Base-by-base conservation (phyloP, 192 early-diverging fungal genomes). In the Pilaira anomala region DNA sequence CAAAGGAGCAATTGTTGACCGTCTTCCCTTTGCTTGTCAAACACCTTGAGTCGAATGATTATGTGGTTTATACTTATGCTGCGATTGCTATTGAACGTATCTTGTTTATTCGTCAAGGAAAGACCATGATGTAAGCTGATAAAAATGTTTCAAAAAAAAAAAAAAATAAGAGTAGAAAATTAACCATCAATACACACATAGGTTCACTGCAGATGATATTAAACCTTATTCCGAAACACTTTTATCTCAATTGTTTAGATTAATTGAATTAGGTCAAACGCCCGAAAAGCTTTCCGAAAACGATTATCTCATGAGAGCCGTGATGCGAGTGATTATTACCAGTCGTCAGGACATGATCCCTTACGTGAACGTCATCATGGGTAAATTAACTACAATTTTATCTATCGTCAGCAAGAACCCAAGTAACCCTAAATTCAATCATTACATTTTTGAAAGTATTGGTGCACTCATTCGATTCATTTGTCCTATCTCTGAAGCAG, bases 381-480 rank as follows among this genome's bases (percentile, higher is more conserved):
- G 44, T 39, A 83, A 89, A 48, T 72, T 98, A 66, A 93, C 88
- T 1, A 76, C 72, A 19, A 91, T 97, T 51, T 80, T 98, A 63
- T 78, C 78, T 14, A 81, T 88, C 52, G 90, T 99, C 8, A 88
- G 89, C 76, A 85, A 87, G 67, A 99, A 99, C 73, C 97, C 97
- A 29, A 92, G 90, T 75, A 98, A 99, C 75, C 96, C 97, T 1
- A 88, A 85, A 39, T 99, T 99, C 88, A 98, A 91, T 73, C 96
- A 99, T 77, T 99, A 87, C 76, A 75, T 91, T 49, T 99, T 99
- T 72, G 97, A 99, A 74, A 83, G 91, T 19, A 79, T 99, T 57
- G 93, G 87, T 14, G 87, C 91, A 22, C 73, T 98, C 68, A 91
- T 94, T 62, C 76, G 82, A 78, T 94, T 92, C 56, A 86, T 92